Conservation (phyloP, 2,329 filamentous ascomycete species). For the Hansfordia pulvinata region DNA sequence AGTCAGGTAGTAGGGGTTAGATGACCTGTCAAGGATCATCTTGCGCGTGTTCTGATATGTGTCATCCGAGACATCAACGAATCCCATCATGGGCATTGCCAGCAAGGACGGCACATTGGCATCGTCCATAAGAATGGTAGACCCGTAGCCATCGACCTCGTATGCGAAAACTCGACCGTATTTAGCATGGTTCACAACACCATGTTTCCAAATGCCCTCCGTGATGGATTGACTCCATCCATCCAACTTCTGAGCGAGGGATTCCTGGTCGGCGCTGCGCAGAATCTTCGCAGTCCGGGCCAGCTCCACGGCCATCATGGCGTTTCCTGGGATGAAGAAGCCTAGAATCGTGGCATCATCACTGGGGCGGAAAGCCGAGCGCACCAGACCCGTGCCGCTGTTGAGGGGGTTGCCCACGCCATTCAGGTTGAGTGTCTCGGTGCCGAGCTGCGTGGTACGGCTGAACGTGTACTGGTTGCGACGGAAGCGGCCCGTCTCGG, state of each 20-base stretch:
- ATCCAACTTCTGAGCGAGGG: constrained; percentile 40
- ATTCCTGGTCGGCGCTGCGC: constrained; percentile 39
- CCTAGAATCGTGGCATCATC: constrained; percentile 91
- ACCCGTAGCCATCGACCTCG: constrained; percentile 80
- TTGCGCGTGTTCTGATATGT: constrained; percentile 80
- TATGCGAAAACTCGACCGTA: constrained; percentile 75
- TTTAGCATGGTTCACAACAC: constrained; percentile 60
- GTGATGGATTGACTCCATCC: constrained; percentile 49
- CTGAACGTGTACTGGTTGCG: constrained; percentile 81
- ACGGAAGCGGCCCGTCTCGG: constrained; percentile 46
- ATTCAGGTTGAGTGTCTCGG: constrained; percentile 72
- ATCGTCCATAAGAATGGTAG: constrained; percentile 75
- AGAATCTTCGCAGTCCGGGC: constrained; percentile 60
- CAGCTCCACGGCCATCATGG: constrained; percentile 88
- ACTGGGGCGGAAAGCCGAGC: constrained; percentile 86
- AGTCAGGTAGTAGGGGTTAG: constrained; percentile 80
- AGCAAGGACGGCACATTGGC: constrained; percentile 76
- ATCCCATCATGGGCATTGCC: constrained; percentile 66
- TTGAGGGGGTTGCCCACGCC: constrained; percentile 90
- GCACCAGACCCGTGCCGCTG: constrained; percentile 67
- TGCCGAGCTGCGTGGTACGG: constrained; percentile 65
- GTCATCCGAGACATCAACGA: constrained; percentile 47
- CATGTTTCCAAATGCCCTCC: constrained; percentile 73
- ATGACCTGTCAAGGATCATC: constrained; percentile 56
- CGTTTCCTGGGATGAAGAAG: constrained; percentile 91